Conservation (phyloP, 1,284 basidiomycete species). For the Volvariella surrecta region DNA sequence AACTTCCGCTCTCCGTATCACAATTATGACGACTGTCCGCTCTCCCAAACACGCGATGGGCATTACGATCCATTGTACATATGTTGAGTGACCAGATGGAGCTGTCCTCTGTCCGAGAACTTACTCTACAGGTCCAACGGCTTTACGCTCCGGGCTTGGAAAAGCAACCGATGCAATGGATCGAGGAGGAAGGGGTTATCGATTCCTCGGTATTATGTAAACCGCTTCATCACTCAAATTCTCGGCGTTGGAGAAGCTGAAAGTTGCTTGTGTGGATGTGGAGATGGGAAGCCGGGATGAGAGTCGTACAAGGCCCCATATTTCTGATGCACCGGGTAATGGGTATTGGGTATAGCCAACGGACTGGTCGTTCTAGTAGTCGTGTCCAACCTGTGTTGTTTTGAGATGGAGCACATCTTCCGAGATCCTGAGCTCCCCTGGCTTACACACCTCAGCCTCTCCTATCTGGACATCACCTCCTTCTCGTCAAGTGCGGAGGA, state of each 20-base stretch:
- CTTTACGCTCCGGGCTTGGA: conserved; percentile 24
- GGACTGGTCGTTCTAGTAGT: no score
- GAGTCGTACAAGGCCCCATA: conserved; percentile 1
- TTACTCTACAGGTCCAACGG: conserved; percentile 35
- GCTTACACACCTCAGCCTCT: conserved; percentile 28
- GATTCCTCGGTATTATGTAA: no score
- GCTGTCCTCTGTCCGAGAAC: conserved; percentile 25
- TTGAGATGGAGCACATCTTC: conserved; percentile 21
- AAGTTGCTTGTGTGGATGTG: conserved; percentile 23
- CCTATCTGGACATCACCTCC: conserved; percentile 20
- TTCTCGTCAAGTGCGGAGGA: conserved; percentile 9
- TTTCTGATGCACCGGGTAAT: no score
- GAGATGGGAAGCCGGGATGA: conserved; percentile 8
- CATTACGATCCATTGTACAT: conserved; percentile 5
- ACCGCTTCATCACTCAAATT: conserved; percentile 20
- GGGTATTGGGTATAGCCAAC: no score
- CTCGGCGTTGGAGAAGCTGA: conserved; percentile 32
- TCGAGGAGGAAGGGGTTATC: no score
- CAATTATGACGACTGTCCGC: no score
- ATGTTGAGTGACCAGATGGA: conserved; percentile 9
- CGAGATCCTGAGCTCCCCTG: conserved; percentile 27
- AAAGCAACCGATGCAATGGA: no score
- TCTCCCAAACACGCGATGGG: no score
- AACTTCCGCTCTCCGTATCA: no score
- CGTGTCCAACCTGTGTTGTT: no score